Conservation (phyloP, 2,329 filamentous ascomycete genomes). For the Didymosphaeria variabile region DNA sequence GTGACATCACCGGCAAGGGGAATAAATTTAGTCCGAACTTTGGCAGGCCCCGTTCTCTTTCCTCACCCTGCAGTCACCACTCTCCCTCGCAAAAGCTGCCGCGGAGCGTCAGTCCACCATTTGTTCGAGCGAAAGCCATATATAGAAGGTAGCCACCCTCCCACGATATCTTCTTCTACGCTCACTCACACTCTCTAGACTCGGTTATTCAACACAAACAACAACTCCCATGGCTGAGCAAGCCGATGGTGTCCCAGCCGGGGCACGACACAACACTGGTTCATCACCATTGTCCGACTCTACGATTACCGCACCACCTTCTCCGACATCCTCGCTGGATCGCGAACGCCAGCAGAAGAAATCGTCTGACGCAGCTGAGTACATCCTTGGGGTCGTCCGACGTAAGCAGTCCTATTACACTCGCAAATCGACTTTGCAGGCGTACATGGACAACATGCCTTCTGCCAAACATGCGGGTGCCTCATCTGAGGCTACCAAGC, state of each 20-base stretch:
- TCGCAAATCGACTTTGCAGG: not conserved
- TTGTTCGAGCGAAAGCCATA: not conserved
- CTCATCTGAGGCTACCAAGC: not conserved
- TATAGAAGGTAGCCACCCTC: not conserved
- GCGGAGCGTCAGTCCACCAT: not conserved
- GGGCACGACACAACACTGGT: not conserved
- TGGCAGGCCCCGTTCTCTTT: not conserved
- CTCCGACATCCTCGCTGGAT: not conserved
- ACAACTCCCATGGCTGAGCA: not conserved
- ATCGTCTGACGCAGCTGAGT: not conserved
- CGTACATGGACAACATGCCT: not conserved
- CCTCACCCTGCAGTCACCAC: not conserved
- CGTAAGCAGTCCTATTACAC: not conserved
- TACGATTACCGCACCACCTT: not conserved
- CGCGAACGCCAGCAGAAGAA: not conserved
- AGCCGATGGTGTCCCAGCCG: not conserved
- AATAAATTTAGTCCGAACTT: not conserved
- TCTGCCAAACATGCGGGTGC: not conserved
- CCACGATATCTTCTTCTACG: not conserved
- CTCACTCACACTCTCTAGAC: not conserved
- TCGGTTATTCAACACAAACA: not conserved
- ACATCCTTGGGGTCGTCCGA: not conserved
- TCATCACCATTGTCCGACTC: not conserved
- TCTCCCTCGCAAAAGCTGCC: not conserved
- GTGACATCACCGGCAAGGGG: not conserved